Evolutionary conservation across 2,329 filamentous ascomycete species (phyloP), one percentile per base, ranked within the genome.

Genomic region (Harringtonia aguacate): DNA sequence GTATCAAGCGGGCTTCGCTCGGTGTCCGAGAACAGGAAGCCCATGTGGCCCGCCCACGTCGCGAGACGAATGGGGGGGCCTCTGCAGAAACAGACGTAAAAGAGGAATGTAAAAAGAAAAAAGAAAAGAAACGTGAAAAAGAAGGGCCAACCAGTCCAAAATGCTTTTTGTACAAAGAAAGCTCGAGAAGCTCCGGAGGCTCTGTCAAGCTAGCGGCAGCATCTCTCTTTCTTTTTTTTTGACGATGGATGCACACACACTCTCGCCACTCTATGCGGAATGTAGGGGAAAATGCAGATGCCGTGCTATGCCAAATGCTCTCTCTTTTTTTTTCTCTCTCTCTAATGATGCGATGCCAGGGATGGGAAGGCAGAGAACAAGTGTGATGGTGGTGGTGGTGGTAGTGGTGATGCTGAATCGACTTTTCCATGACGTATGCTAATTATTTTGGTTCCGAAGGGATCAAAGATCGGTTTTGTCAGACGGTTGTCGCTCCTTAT

Each of bases 281-380:
- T 6, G 24, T 6, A 27, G 6, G 13, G 29, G 20, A 20, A 28
- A 29, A 39, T 41, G 39, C 39, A 34, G 29, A 41, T 41, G 29
- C 30, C 15, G 18, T 41, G 39, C 39, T 35, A 36, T 35, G 39
- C 39, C 39, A 41, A 24, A 30, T 41, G 39, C 39, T 22, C 14
- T n/a, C 34, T 33, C 13, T 37, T 6, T 37, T 13, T 37, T 41
- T 33, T n/a, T 37, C 12, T 37, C 20, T 37, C 6, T 27, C 7
- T 36, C 5, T 9, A 36, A 36, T 36, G 10, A 36, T 36, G 20
- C 17, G 34, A 15, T 18, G 17, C 20, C 34, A 22, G n/a, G 22
- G 17, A 29, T 14, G 22, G 7, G 37, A 8, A 39, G 17, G 22
- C 22, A 29, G 22, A 29, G 8, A 39, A 39, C 17, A 30, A 4